Percentiles rank a stretch among this genome's conserved stretches.
Evolutionary conservation across 106 monocot genomes (phyloP).

Genomic region (Iris macrosiphon): DNA sequence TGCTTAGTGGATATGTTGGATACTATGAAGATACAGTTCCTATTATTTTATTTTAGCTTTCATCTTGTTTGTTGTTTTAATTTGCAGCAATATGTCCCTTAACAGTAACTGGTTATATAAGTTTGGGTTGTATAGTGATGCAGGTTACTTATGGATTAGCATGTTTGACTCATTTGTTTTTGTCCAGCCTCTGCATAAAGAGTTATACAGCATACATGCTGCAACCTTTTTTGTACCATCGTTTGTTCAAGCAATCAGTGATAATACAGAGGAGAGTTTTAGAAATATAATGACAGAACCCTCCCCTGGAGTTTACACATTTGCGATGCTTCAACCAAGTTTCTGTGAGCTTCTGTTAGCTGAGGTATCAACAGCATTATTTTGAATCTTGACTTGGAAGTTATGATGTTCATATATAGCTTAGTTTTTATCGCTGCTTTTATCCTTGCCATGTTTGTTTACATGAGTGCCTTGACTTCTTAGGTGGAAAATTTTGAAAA

Average conservation of each 20-base stretch:
- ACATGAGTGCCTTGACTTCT: constrained; percentile 1
- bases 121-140: no score
- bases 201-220: constrained; percentile 61
- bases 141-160: no score
- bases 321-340: constrained; percentile 81
- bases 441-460: constrained; percentile 9
- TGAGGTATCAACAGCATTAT: constrained; percentile 53
- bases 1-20: no score
- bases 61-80: no score
- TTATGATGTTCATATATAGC: not conserved
- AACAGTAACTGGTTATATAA: no score
- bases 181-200: constrained; percentile 72
- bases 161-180: constrained; percentile 1
- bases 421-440: not conserved
- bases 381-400: not conserved
- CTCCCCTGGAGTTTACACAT: constrained; percentile 77
- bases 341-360: constrained; percentile 78
- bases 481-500: constrained; percentile 94
- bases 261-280: constrained; percentile 71
- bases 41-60: no score
- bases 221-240: constrained; percentile 69
- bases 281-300: constrained; percentile 80
- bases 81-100: no score
- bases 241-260: constrained; percentile 67
- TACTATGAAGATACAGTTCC: no score